phyloP scores from a whole-genome alignment of 2,329 filamentous ascomycete genomes.

The Rhexocercosporidium sp. region DNA sequence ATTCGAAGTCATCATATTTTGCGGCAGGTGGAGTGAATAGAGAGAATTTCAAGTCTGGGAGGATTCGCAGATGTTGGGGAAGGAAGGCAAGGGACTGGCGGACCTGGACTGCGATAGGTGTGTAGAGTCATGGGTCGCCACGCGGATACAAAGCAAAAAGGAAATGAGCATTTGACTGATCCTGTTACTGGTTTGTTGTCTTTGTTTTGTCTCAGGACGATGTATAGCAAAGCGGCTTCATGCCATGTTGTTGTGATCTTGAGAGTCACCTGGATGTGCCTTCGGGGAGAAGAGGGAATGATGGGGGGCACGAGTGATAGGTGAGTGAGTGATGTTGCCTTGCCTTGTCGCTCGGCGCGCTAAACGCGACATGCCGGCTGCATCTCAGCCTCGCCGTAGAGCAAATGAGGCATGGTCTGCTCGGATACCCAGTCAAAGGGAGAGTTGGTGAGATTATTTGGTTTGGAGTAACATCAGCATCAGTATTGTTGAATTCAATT shows the following conservation, averaged over 20 bases:
- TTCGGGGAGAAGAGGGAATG: conserved; percentile 8
- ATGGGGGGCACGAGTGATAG: conserved; percentile 21
- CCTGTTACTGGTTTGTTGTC: not conserved
- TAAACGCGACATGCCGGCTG: conserved; percentile 7
- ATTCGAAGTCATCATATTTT: conserved; percentile 42
- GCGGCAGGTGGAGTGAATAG: not conserved
- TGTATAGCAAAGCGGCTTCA: conserved; percentile 16
- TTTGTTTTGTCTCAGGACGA: not conserved
- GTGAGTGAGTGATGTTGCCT: conserved; percentile 26
- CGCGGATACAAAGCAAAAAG: conserved; percentile 22
- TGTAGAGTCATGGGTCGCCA: conserved; percentile 29
- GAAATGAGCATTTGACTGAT: conserved; percentile 29
- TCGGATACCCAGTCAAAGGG: not conserved
- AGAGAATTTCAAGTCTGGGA: not conserved
- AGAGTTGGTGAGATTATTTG: not conserved
- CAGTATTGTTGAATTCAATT: not conserved
- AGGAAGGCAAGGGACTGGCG: not conserved
- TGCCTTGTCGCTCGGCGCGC: not conserved
- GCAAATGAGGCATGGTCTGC: conserved; percentile 12
- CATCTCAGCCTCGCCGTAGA: conserved; percentile 31
- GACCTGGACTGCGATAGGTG: conserved; percentile 10
- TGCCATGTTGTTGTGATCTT: conserved; percentile 31
- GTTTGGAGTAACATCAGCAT: not conserved
- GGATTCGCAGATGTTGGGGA: conserved; percentile 4
- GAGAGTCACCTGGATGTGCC: conserved; percentile 27